Base-by-base conservation (phyloP, 2,329 filamentous ascomycete genomes). In the Fusarium goolgardi region DNA sequence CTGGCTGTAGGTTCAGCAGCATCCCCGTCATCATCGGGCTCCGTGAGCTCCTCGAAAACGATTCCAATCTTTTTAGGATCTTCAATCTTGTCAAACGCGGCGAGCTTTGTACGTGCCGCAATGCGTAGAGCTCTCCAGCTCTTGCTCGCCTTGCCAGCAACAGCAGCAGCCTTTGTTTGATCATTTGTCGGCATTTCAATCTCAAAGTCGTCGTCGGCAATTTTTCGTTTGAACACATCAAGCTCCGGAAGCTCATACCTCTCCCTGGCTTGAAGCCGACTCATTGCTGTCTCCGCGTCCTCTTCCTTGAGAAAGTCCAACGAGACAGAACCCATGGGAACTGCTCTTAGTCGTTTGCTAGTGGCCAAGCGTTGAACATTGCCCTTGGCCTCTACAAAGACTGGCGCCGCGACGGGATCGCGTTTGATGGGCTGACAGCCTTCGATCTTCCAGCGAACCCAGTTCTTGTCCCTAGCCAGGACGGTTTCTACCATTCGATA, bases 381-480 rank as follows among this genome's bases (percentile, higher is more conserved):
- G 31, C 85, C 82, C 76, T 90, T 91, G 25, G 94, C 90, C 55
- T 89, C 85, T 39, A 89, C 79, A 76, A 94, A 95, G 46, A 90
- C 86, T 29, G 87, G 80, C 1, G 90, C 85, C 4, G 90, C 85
- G 31, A 98, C 85, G 13, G 92, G 83, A 23, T 91, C 87, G 62
- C 88, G 87, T 75, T 94, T 90, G 74, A 99, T 98, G 8, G 91
- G 87, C 25, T 93, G 93, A 77, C 96, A 99, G 70, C 90, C 93
- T 77, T 97, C 94, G 63, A 95, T 90, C 81, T 99, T 99, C 96
- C 96, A 99, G 66, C 94, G 91, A 44, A 96, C 94, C 96, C 96
- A 99, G 76, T 98, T 97, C 82, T 97, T 98, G 79, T 99, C 96
- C 67, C 96, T 87, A 25, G 93, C 93, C 31, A 99, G 87, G 32